phyloP scores from a whole-genome alignment of 2,329 filamentous ascomycete genomes.

The Sporothrix pseudoabietina region DNA sequence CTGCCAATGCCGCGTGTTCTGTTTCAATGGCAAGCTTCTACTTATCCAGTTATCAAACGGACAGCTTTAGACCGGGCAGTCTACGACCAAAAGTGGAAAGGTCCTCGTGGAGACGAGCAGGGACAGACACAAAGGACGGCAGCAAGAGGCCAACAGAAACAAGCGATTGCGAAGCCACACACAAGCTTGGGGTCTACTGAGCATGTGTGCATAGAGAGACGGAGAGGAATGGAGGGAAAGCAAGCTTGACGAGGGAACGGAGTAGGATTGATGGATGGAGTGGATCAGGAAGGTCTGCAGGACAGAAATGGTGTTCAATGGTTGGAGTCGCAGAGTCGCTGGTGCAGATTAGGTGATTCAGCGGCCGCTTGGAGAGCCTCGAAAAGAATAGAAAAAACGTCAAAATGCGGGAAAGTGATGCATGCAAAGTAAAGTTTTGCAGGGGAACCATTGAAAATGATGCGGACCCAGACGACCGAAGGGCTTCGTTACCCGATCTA shows the following conservation, averaged over 20 bases:
- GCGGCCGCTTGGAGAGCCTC: not conserved
- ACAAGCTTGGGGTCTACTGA: not conserved
- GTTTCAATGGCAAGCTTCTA: not conserved
- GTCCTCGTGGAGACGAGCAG: not conserved
- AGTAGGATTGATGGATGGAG: not conserved
- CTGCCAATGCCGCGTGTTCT: not conserved
- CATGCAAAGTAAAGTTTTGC: not conserved
- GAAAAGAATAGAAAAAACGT: not conserved
- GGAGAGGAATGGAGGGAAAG: not conserved
- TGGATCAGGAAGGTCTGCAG: not conserved
- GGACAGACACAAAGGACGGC: not conserved
- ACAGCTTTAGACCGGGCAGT: not conserved
- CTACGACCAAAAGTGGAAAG: not conserved
- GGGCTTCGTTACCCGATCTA: slow-evolving; percentile 9
- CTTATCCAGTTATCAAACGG: not conserved
- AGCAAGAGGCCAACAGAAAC: not conserved
- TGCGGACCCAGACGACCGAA: not conserved
- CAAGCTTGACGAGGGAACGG: not conserved
- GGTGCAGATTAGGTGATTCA: not conserved
- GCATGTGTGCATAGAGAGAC: no score
- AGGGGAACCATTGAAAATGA: not conserved
- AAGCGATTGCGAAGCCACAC: not conserved
- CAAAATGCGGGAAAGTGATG: no score
- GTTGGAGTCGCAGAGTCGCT: not conserved
- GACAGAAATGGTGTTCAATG: not conserved